Evolutionary conservation across 1,139 yeast species (phyloP).

Genomic region (Blastobotrys proliferans): DNA sequence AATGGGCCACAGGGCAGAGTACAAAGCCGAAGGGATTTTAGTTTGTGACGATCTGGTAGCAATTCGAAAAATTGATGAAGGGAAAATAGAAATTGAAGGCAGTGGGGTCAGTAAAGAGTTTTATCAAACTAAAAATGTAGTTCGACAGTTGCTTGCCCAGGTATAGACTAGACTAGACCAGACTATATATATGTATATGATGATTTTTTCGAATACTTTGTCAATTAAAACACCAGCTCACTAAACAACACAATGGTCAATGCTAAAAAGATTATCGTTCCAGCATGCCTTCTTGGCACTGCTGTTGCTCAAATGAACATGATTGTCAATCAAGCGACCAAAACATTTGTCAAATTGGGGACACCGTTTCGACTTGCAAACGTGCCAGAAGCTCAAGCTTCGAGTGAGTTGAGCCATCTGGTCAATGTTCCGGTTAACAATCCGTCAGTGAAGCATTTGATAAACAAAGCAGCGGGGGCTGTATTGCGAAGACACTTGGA

Average conservation of each 20-base stretch:
- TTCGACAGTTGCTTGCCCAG: constrained; percentile 77
- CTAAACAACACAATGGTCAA: not conserved
- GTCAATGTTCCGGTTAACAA: constrained; percentile 20
- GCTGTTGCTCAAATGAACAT: constrained; percentile 17
- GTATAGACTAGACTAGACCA: constrained; percentile 36
- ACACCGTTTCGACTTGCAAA: constrained; percentile 14
- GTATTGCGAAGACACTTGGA: constrained; percentile 12
- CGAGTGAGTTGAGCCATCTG: constrained; percentile 25
- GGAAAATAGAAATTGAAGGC: constrained; percentile 83
- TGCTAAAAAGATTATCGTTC: constrained; percentile 3
- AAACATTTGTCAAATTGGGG: constrained; percentile 15
- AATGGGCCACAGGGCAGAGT: constrained; percentile 71
- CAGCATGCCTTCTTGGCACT: constrained; percentile 12
- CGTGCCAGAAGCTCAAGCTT: constrained; percentile 23
- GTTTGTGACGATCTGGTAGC: constrained; percentile 79
- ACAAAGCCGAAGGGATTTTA: constrained; percentile 87
- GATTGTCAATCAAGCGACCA: constrained; percentile 13
- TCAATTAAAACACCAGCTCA: not conserved
- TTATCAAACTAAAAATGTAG: constrained; percentile 71
- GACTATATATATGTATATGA: not conserved
- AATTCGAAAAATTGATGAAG: constrained; percentile 73
- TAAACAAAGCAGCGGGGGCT: constrained; percentile 18
- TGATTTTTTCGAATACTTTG: not conserved
- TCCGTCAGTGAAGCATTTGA: constrained; percentile 21
- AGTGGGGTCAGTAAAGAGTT: constrained; percentile 68